These are phyloP conservation scores for Suhomyces xylopsoci DNA, from an alignment of 805 yeast genomes.

Conservation along the genomic window DNA sequence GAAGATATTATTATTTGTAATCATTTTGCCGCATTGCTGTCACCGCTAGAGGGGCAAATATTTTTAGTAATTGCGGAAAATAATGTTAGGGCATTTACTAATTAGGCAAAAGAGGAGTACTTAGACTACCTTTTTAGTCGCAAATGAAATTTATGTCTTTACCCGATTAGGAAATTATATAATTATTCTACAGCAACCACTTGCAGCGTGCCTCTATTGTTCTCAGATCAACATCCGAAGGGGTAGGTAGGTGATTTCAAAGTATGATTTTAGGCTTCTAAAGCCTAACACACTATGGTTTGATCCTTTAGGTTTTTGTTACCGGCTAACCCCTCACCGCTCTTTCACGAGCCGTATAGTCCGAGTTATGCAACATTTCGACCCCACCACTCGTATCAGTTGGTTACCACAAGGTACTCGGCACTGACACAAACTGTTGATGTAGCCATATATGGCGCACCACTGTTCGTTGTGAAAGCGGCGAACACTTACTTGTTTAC, in stretches of 20 bases:
- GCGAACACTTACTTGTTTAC: background rate
- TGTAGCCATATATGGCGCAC: background rate
- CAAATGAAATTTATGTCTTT: background rate
- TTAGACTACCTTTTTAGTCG: constrained; percentile 3
- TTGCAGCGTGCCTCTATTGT: constrained; percentile 4
- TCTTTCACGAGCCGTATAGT: background rate
- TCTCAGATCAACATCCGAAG: background rate
- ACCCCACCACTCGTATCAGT: background rate
- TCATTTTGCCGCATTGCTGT: background rate
- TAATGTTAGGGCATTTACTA: constrained; percentile 5
- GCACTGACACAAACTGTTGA: background rate
- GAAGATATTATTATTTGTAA: background rate
- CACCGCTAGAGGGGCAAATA: background rate
- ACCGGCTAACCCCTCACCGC: background rate
- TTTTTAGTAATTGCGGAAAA: background rate
- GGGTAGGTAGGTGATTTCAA: background rate
- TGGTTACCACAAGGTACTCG: background rate
- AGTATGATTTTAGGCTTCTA: background rate
- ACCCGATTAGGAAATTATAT: constrained; percentile 3
- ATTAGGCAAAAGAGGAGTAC: constrained; percentile 11
- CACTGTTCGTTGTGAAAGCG: background rate
- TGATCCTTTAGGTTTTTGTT: background rate
- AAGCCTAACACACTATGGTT: background rate
- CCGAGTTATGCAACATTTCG: background rate
- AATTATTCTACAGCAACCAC: background rate